Conservation (phyloP, 306 rosid species). For the Cicer arietinum region DNA sequence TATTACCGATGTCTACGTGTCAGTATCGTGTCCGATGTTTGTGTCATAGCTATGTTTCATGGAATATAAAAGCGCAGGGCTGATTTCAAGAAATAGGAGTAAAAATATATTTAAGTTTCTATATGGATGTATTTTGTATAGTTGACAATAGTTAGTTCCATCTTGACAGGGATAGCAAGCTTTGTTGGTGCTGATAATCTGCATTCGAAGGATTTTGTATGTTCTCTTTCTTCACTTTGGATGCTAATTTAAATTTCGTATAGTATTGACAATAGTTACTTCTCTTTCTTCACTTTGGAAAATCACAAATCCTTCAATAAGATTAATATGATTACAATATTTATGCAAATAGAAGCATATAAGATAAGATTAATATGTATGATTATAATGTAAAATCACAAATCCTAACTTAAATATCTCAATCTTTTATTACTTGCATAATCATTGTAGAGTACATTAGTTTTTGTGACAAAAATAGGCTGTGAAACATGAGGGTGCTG, state of each 20-base stretch:
- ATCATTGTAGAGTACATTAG: neutral
- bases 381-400: neutral
- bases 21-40: too few relatives aligned
- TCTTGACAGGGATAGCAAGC: constrained; percentile 71
- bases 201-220: constrained; percentile 64
- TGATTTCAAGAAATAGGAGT: neutral
- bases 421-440: neutral
- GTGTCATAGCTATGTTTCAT: too few relatives aligned
- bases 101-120: neutral
- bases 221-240: constrained; percentile 47
- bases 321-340: too few relatives aligned
- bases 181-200: constrained; percentile 57
- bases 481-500: neutral
- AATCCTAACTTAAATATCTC: neutral
- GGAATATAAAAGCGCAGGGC: neutral
- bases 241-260: too few relatives aligned
- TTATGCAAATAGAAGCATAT: neutral
- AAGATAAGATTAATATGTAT: neutral
- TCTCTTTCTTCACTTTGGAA: too few relatives aligned
- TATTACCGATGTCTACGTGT: too few relatives aligned
- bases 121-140: neutral
- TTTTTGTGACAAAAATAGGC: neutral
- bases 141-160: constrained; percentile 45
- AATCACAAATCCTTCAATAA: too few relatives aligned
- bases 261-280: too few relatives aligned